Evolutionary conservation across 1,284 basidiomycete species (phyloP).

Genomic region (Athelia sp.): DNA sequence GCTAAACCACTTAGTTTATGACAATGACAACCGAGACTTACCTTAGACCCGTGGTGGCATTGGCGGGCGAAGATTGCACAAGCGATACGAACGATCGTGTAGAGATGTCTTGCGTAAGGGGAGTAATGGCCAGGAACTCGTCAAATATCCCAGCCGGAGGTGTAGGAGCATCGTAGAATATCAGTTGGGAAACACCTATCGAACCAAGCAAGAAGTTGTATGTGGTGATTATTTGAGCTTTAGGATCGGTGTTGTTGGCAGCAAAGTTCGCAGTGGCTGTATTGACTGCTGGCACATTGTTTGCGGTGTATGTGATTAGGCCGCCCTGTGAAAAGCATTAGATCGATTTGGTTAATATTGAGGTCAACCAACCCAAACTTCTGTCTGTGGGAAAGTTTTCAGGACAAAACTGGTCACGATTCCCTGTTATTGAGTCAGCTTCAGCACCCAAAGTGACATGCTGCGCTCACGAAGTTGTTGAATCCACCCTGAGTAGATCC

Average conservation of each 20-base stretch:
- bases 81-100: constrained; percentile 37
- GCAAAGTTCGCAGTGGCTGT: constrained; percentile 47
- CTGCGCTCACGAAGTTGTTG: constrained; percentile 51
- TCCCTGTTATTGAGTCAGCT: constrained; percentile 32
- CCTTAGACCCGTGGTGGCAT: constrained; percentile 36
- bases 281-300: constrained; percentile 32
- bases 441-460: not conserved
- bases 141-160: constrained; percentile 47
- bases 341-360: not conserved
- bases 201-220: constrained; percentile 42
- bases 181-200: constrained; percentile 30
- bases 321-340: constrained; percentile 41
- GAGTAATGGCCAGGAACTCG: constrained; percentile 35
- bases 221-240: constrained; percentile 51
- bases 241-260: constrained; percentile 46
- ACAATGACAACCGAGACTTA: constrained; percentile 15
- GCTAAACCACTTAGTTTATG: not conserved
- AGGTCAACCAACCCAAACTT: constrained; percentile 55
- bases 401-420: constrained; percentile 58
- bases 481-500: constrained; percentile 39
- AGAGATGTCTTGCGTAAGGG: constrained; percentile 30
- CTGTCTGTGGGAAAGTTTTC: constrained; percentile 44
- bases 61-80: constrained; percentile 34
- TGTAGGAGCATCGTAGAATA: constrained; percentile 51
- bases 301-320: constrained; percentile 33